phyloP scores from a whole-genome alignment of 2,329 filamentous ascomycete genomes.

The Arthrobotrys megalospora region DNA sequence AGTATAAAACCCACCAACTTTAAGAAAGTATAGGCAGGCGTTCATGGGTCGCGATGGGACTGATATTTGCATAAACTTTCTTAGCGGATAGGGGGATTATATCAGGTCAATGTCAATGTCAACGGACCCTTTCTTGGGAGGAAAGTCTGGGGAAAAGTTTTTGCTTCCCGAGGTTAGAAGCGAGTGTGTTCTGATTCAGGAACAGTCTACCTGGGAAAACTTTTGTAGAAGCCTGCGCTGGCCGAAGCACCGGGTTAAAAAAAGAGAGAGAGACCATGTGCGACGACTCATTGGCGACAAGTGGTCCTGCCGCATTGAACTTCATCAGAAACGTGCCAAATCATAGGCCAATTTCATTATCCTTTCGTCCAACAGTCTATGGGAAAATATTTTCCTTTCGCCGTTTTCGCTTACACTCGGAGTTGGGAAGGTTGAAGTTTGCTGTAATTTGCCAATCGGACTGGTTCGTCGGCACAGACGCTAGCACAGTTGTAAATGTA shows the following conservation, averaged over 20 bases:
- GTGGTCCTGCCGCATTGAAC: conserved; percentile 20
- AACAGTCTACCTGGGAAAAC: neutral
- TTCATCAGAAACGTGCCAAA: conserved; percentile 6
- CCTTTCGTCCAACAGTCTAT: conserved; percentile 10
- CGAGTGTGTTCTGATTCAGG: conserved; percentile 16
- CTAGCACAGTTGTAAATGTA: neutral
- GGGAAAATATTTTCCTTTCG: conserved; percentile 39
- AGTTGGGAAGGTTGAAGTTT: conserved; percentile 35
- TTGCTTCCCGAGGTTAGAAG: conserved; percentile 23
- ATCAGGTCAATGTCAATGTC: conserved; percentile 33
- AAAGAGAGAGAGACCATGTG: conserved; percentile 17
- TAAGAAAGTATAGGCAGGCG: neutral
- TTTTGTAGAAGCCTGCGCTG: conserved; percentile 19
- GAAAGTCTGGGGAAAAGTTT: conserved; percentile 16
- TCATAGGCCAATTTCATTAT: conserved; percentile 15
- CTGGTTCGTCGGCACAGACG: conserved; percentile 13
- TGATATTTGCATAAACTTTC: conserved; percentile 24
- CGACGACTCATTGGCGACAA: conserved; percentile 22
- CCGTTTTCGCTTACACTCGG: conserved; percentile 56
- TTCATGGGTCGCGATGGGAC: conserved; percentile 16
- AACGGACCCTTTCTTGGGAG: conserved; percentile 6
- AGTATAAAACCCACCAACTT: conserved; percentile 16
- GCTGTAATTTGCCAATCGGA: conserved; percentile 32
- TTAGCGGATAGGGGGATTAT: conserved; percentile 12
- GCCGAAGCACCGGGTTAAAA: conserved; percentile 30